Evolutionary conservation across 1,284 basidiomycete genomes (phyloP).

Genomic region (Malassezia caprae): DNA sequence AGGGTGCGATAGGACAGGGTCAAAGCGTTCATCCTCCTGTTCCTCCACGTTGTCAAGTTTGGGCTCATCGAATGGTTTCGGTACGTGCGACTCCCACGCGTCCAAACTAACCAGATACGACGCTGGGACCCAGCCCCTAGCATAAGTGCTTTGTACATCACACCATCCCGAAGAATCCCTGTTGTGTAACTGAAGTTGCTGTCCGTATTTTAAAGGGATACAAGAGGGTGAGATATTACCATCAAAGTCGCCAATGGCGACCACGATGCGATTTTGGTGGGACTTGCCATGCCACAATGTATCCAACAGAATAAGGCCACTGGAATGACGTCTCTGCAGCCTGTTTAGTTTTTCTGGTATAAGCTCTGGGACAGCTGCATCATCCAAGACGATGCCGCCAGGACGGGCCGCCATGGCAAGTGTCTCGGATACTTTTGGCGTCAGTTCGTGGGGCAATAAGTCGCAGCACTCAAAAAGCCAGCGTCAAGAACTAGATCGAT

Average conservation of each 20-base stretch:
- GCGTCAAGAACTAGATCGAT: not conserved
- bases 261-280: constrained; percentile 18
- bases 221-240: constrained; percentile 57
- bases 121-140: constrained; percentile 91
- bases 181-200: constrained; percentile 79
- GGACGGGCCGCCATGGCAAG: not conserved
- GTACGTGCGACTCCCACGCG: not conserved
- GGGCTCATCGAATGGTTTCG: not conserved
- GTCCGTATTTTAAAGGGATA: constrained; percentile 67
- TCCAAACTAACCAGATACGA: constrained; percentile 48
- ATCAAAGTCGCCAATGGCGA: constrained; percentile 49
- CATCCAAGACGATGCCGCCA: not conserved
- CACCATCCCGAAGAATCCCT: constrained; percentile 88
- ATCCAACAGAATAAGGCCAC: not conserved
- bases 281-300: not conserved
- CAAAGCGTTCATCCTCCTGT: not conserved
- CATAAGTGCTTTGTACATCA: constrained; percentile 72
- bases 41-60: not conserved
- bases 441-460: not conserved
- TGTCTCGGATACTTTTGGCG: not conserved
- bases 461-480: not conserved
- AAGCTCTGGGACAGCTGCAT: not conserved
- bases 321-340: not conserved
- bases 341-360: not conserved
- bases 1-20: not conserved